A percentile compares a stretch with the other conserved stretches of the same genome.
Evolutionary conservation across 345 rosid genomes (phyloP).

Genomic region (Salix koriyanagi): DNA sequence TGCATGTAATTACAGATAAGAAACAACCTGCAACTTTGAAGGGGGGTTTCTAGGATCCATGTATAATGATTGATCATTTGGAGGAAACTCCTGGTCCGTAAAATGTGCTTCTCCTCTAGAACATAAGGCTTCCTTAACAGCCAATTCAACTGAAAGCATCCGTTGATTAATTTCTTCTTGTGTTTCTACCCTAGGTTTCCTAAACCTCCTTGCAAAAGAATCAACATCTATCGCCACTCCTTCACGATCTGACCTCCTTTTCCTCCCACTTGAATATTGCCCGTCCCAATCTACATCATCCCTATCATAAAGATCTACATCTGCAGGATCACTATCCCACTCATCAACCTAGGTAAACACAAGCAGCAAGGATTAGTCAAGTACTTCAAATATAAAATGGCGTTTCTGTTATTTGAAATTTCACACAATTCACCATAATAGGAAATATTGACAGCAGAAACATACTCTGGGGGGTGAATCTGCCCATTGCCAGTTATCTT

Average conservation of each 20-base stretch:
- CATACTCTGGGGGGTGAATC: constrained; percentile 95
- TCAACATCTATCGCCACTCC: constrained; percentile 58
- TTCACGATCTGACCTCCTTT: constrained; percentile 83
- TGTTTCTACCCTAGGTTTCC: constrained; percentile 93
- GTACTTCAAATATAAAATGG: neutral
- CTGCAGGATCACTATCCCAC: constrained; percentile 98
- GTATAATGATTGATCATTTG: constrained; percentile 81
- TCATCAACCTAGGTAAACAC: constrained; percentile 68
- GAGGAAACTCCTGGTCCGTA: constrained; percentile 99
- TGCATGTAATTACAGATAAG: constrained; percentile 9
- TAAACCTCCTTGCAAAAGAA: constrained; percentile 84
- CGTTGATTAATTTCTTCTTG: constrained; percentile 91
- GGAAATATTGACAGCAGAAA: constrained; percentile 4
- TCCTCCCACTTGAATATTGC: constrained; percentile 96
- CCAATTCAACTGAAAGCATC: constrained; percentile 95
- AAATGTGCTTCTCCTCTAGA: constrained; percentile 81
- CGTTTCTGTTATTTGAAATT: constrained; percentile 8
- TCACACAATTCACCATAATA: neutral
- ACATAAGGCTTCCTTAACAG: constrained; percentile 92
- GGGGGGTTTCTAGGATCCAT: constrained; percentile 81
- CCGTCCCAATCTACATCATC: constrained; percentile 99
- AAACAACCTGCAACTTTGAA: constrained; percentile 76
- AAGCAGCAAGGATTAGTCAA: constrained; percentile 21
- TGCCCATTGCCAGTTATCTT: constrained; percentile 97
- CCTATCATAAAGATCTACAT: constrained; percentile 92